Evolutionary conservation across 768 basidiomycete species (phyloP).

Genomic region (Cystofilobasidium bisporidii): DNA sequence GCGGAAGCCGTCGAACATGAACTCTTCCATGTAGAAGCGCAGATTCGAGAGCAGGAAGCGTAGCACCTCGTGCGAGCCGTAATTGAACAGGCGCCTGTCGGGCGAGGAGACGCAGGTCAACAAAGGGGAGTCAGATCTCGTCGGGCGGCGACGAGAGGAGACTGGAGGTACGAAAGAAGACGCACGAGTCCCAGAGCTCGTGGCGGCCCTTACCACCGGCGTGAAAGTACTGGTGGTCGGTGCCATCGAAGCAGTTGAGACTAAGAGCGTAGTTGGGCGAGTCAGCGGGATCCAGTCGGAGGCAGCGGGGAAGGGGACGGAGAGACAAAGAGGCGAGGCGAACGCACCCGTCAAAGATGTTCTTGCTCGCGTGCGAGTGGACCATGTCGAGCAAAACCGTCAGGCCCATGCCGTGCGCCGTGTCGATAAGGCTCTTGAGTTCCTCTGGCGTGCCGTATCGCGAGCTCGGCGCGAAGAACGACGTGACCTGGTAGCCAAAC

Average conservation of each 20-base stretch:
- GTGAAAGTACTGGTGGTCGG: conserved; percentile 95
- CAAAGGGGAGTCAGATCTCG: too few relatives aligned
- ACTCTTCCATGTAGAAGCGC: conserved; percentile 90
- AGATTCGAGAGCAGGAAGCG: conserved; percentile 91
- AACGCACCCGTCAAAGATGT: conserved; percentile 72
- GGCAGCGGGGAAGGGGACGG: too few relatives aligned
- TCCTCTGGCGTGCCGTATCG: conserved; percentile 93
- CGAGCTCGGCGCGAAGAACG: conserved; percentile 91
- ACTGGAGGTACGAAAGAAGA: too few relatives aligned
- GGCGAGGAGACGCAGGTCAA: too few relatives aligned
- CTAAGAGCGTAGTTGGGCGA: conserved; percentile 26
- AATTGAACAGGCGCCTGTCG: conserved; percentile 82
- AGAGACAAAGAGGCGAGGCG: background rate
- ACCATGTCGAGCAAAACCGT: conserved; percentile 92
- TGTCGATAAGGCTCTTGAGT: conserved; percentile 87
- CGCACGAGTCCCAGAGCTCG: conserved; percentile 81
- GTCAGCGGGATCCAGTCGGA: too few relatives aligned
- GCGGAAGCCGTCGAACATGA: conserved; percentile 91
- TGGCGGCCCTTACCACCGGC: conserved; percentile 82
- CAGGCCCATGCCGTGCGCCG: conserved; percentile 84
- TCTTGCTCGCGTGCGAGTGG: conserved; percentile 97
- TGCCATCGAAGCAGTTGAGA: conserved; percentile 91
- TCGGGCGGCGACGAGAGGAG: too few relatives aligned
- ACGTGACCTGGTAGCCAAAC: conserved; percentile 96
- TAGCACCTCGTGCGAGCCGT: conserved; percentile 84